Base-by-base conservation (phyloP, 345 rosid genomes). In the Pseudoturritis turrita region DNA sequence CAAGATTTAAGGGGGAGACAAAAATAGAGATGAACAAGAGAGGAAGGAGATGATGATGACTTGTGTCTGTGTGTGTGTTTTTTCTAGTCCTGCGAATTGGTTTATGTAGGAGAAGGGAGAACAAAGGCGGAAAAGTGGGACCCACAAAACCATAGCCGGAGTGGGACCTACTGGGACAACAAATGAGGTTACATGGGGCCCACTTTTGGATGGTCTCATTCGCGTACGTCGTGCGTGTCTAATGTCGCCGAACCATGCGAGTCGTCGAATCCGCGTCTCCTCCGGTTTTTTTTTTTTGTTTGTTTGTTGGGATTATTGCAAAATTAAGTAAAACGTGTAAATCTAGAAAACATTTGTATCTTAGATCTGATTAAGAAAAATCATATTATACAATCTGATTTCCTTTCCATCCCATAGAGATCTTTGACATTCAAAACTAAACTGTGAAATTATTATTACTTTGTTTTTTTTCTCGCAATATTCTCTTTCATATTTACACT, bases 121-220 rank as follows among this genome's bases (percentile, higher is more conserved):
- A 31, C 39, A 74, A 14, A 56, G 33, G 36, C 37, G 1, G 37
- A 62, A 11, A 14, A 12, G 65, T 70, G 57, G 74, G 74, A 65
- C 70, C 70, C n/a, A 36, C 70, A 41, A 39, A 40, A 18, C 68
- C 19, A 5, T 7, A 50, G 45, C 9, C 2, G 3, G 1, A n/a
- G 69, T 71, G 76, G 69, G 69, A 65, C 72, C 77, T 57, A 74
- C 67, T 65, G 73, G 62, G 78, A 69, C 68, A 75, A 59, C 10
- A 41, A 33, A 60, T 59, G 68, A n/a, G 66, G 62, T 51, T 43
- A 31, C 0, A 6, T 23, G 74, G 78, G 78, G 43, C 74, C 69
- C 49, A 51, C 60, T n/a, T 73, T 45, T 25, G 31, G 14, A 63
- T 45, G 40, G 57, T 72, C 33, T 35, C 14, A 31, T 72, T 62